Conservation (phyloP, 768 basidiomycete species). For the Heimioporus sp. region DNA sequence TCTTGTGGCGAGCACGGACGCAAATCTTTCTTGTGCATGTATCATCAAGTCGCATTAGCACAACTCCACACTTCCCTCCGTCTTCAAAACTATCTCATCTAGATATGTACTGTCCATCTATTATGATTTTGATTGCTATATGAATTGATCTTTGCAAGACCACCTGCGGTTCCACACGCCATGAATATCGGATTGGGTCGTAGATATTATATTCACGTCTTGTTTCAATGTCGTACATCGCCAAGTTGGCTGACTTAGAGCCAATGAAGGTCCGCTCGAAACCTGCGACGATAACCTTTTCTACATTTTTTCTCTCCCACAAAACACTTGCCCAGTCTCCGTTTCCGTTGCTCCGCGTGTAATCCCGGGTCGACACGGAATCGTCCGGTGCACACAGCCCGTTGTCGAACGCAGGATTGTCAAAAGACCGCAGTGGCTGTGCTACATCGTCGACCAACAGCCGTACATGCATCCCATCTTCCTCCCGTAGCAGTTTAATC, state of each 20-base stretch:
- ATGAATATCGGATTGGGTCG: too few species aligned
- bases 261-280: too few species aligned
- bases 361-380: constrained; percentile 70
- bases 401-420: constrained; percentile 39
- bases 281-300: too few species aligned
- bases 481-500: constrained; percentile 43
- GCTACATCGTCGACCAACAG: constrained; percentile 73
- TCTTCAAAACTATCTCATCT: constrained; percentile 10
- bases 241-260: too few species aligned
- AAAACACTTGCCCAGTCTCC: constrained; percentile 49
- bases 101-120: constrained; percentile 14
- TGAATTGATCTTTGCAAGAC: too few species aligned
- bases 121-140: constrained; percentile 5
- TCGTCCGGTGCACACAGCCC: constrained; percentile 60
- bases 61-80: neutral
- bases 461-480: constrained; percentile 50
- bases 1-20: constrained; percentile 22
- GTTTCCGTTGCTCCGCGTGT: constrained; percentile 60
- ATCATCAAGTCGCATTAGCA: constrained; percentile 13
- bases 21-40: constrained; percentile 14
- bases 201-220: too few species aligned
- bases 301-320: too few species aligned
- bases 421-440: constrained; percentile 59
- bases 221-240: too few species aligned
- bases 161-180: too few species aligned